Base-by-base conservation (phyloP, 2,329 filamentous ascomycete genomes). In the Chaetomiaceae sp. region DNA sequence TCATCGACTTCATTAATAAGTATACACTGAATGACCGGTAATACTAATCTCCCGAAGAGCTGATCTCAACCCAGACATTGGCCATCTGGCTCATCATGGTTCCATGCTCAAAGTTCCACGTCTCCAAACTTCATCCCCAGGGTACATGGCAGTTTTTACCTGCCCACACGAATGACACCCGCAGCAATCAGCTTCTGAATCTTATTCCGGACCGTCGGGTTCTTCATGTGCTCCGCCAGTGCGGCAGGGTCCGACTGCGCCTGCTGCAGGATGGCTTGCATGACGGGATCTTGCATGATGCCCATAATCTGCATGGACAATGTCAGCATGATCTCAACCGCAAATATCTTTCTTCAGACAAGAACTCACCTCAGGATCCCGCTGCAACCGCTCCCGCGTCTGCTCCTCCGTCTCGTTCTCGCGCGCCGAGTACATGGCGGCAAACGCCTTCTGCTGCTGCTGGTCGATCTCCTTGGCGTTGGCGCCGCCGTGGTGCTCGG, bases 191-290 rank as follows among this genome's bases (percentile, higher is more conserved):
- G 73, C 72, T 96, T 96, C 75, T 96, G 88, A 55, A 98, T 86
- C 78, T 96, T 95, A 59, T 79, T 79, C 50, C 83, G 78, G 57
- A 98, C 86, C 48, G 75, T 78, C 0, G 88, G 79, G 73, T 97
- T 98, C 74, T 83, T 87, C 87, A 98, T 95, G 69, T 98, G 94
- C 67, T 98, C 91, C 65, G 94, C 85, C 53, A 98, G 79, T 37
- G 93, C 93, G 39, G 85, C 85, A 15, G 93, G 93, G 61, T 98
- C 87, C 45, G 81, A 82, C 75, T 97, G 95, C 37, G 93, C 93
- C 71, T 98, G 93, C 67, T 97, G 90, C 47, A 97, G 79, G 57
- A 96, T 96, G 56, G 85, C 86, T 71, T 98, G 89, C 91, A 98
- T 97, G 63, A 98, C 84, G 14, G 93, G 93, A 63, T 98, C 93